phyloP scores from a whole-genome alignment of 1,139 yeast species.

The Kazachstania sp. region DNA sequence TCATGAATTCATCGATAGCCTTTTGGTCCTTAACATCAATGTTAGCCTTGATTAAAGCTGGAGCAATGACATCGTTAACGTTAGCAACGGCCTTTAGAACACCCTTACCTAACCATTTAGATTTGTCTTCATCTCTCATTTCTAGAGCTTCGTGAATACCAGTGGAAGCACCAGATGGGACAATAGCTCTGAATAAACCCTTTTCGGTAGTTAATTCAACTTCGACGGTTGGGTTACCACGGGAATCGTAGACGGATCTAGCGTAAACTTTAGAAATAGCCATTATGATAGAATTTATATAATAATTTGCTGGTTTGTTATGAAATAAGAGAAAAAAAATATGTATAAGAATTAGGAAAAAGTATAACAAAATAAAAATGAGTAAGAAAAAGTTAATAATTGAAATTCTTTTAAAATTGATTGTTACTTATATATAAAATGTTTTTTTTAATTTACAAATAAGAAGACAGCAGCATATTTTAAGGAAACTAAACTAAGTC shows the following conservation, averaged over 20 bases:
- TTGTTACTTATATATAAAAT: neutral
- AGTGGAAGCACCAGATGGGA: conserved; percentile 96
- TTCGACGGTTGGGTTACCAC: conserved; percentile 98
- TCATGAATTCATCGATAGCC: conserved; percentile 70
- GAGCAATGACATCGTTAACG: conserved; percentile 83
- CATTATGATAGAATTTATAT: conserved; percentile 31
- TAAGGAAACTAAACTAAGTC: no score
- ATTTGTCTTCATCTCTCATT: conserved; percentile 89
- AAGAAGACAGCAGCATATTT: no score
- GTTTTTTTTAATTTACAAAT: no score
- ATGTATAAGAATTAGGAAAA: neutral
- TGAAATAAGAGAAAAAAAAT: conserved; percentile 1
- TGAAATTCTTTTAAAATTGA: neutral
- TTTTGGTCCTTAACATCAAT: conserved; percentile 71
- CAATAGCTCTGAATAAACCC: conserved; percentile 86
- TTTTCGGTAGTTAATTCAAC: conserved; percentile 80
- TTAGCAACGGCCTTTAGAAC: conserved; percentile 85
- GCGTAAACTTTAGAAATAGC: conserved; percentile 66
- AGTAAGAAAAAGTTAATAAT: neutral
- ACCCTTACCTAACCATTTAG: conserved; percentile 95
- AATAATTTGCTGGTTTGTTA: conserved; percentile 16
- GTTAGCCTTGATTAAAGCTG: conserved; percentile 69
- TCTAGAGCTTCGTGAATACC: conserved; percentile 93
- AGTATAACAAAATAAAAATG: neutral
- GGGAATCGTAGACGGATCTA: conserved; percentile 92